Evolutionary conservation across 345 rosid species (phyloP), one percentile per base, ranked within the genome.

Genomic region (Hypericum perforatum): DNA sequence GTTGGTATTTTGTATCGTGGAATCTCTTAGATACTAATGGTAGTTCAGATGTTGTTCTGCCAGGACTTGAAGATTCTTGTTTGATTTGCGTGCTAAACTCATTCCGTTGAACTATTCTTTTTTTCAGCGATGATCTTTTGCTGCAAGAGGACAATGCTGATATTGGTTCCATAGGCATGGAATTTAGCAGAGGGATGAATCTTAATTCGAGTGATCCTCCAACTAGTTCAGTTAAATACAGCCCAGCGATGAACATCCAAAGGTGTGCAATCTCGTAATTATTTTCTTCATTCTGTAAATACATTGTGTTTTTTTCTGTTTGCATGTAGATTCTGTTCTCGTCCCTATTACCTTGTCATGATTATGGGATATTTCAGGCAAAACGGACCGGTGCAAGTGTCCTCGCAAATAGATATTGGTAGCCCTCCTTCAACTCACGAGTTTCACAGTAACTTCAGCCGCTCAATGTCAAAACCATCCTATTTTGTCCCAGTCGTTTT

Each of bases 71-170:
- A 22, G 32, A 22, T 22, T 22, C 32, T 22, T 22, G 32, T 22
- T 22, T 6, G 8, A 7, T n/a, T 37, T 53, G 40, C 40, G 39
- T 36, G 16, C 43, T 29, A 45, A 56, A 56, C 44, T 16, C 11
- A 44, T 64, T 50, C 29, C 55, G 7, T 57, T 52, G 22, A 32
- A n/a, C 55, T 72, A 11, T 57, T 70, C 53, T 52, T 64, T 49
- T 49, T 57, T 71, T 56, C 77, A 92, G 98, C 52, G 98, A 83
- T 49, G 98, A 92, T 3, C 84, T 78, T 50, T 84, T 92, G 56
- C 71, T 92, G 57, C 82, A 92, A 77, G 98, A 92, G 62, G 96
- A 83, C 77, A 76, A 80, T 37, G 53, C 74, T 8, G 86, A 82
- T 55, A 79, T 68, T 66, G 72, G 70, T 63, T 67, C 54, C 66